These are phyloP conservation scores for Dendrobium huoshanense DNA, from an alignment of 106 monocot genomes.

Conservation along the genomic window DNA sequence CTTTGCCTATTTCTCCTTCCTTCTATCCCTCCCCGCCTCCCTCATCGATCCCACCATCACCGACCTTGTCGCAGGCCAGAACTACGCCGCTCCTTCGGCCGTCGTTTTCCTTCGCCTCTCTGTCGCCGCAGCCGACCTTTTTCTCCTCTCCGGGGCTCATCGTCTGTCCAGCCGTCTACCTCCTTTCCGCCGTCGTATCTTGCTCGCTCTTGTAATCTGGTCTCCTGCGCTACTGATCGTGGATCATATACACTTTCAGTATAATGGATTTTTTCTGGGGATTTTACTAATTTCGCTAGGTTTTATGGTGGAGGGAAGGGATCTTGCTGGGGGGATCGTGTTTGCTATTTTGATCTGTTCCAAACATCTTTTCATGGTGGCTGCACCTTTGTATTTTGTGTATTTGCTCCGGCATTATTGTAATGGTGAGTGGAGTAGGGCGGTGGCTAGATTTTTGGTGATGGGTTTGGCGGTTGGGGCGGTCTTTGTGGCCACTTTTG, in stretches of 20 bases:
- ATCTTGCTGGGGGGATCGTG: conserved; percentile 56
- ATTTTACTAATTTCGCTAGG: conserved; percentile 57
- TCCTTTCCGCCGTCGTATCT: background rate
- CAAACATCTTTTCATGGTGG: conserved; percentile 90
- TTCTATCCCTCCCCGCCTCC: conserved; percentile 65
- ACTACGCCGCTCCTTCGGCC: conserved; percentile 23
- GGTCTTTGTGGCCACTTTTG: conserved; percentile 59
- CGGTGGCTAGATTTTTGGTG: conserved; percentile 29
- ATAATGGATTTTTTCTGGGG: conserved; percentile 77
- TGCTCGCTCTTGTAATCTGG: conserved; percentile 43
- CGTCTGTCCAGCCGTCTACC: conserved; percentile 19
- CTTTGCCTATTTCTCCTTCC: conserved; percentile 78
- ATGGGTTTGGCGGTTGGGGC: conserved; percentile 56
- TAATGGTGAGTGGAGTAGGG: conserved; percentile 29
- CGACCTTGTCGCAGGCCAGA: conserved; percentile 14
- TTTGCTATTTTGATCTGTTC: conserved; percentile 76
- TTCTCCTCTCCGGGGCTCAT: conserved; percentile 40
- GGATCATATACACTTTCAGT: conserved; percentile 96
- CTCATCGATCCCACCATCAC: conserved; percentile 38
- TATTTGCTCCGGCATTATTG: conserved; percentile 87
- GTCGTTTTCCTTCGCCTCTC: conserved; percentile 60
- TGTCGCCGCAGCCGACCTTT: conserved; percentile 44
- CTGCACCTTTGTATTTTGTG: conserved; percentile 82
- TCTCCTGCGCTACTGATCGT: conserved; percentile 75
- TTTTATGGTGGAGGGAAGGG: conserved; percentile 49